Base-by-base conservation (phyloP, 768 basidiomycete genomes). In the Pleurotus pulmonarius region DNA sequence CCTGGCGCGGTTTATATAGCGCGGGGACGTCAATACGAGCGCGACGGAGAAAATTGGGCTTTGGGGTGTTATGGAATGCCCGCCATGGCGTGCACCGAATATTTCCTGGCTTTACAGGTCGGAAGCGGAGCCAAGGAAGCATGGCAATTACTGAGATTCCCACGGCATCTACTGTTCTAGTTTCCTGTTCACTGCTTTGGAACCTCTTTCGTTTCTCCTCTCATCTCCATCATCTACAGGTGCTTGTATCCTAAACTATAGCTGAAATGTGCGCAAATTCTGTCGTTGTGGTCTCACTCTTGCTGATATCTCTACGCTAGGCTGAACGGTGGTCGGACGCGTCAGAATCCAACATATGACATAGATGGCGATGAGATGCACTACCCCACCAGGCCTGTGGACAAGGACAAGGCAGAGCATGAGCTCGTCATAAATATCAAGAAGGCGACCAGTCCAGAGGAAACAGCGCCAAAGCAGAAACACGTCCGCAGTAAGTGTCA, bases 401-500 rank as follows among this genome's bases (percentile, higher is more conserved):
- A 98, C 76, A 98, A 92, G 78, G 97, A 98, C 67, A 97, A 94
- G 77, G 94, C 94, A 46, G 97, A 99, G 69, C 82, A 87, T 55
- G 97, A 98, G 70, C 83, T 99, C 15, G 86, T 87, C 15, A 80
- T 95, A 34, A 94, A 96, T 67, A 95, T 99, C 71, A 99, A 99
- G 82, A 99, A 99, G 70, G 97, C 97, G 3, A 98, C 95, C 5
- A 94, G 83, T 66, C 77, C 93, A 41, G 97, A 99, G 49, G 97
- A 98, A 76, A 83, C 86, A 25, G 96, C 97, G 4, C 97, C 97
- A 6, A 99, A 99, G 73, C 95, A 98, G 81, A 99, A 99, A 69
- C 97, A 99, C 68, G 97, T 99, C 64, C 85, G 97, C 69, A 98
- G 96, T 98, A 74, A 69, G 88, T 79, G 43, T 53, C 46, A 41